Evolutionary conservation across 1,284 basidiomycete genomes (phyloP), one percentile per base, ranked within the genome.

Genomic region (Ceratorhiza oryzae-sativae): DNA sequence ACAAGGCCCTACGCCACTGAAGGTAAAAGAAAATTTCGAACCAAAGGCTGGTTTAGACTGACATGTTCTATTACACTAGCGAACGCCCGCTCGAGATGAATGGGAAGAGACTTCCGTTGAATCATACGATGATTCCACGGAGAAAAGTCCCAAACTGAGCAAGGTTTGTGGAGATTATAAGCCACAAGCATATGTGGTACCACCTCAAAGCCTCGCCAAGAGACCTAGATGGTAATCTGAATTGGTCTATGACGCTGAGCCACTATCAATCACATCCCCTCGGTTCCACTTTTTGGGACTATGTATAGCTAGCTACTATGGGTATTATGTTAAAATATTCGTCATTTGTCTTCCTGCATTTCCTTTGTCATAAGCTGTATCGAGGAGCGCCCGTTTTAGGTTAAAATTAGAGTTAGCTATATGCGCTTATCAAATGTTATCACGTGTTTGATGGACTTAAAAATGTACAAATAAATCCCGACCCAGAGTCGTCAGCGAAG

Each of bases 391-490:
- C 39, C 25, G 39, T 36, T 58, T 34, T 27, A 55, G 25, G 41
- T 25, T n/a, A 25, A 49, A 63, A 46, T 61, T 23, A 61, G 36
- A 61, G 39, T 42, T 8, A 49, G 27, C 20, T 67, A 67, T 67
- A 55, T 55, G 63, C 63, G 46, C 51, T 49, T 67, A 51, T 36
- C 23, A 53, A 67, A 55, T 67, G 36, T 42, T 25, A 36, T 13
- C 61, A 65, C 56, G 49, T 61, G 55, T 4, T 25, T 41, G 25
- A 56, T 65, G 32, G 25, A 27, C 18, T 30, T 8, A 4, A 39
- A 39, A 48, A 18, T 39, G 39, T 13, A 25, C 13, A 67, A 72
- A 53, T 20, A 63, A 71, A 71, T 49, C 61, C 34, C 70, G 70
- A 41, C 59, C n/a, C n/a, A n/a, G n/a, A n/a, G n/a, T n/a, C n/a